phyloP scores from a whole-genome alignment of 75 land plant genomes.

The Picea sitchensis region DNA sequence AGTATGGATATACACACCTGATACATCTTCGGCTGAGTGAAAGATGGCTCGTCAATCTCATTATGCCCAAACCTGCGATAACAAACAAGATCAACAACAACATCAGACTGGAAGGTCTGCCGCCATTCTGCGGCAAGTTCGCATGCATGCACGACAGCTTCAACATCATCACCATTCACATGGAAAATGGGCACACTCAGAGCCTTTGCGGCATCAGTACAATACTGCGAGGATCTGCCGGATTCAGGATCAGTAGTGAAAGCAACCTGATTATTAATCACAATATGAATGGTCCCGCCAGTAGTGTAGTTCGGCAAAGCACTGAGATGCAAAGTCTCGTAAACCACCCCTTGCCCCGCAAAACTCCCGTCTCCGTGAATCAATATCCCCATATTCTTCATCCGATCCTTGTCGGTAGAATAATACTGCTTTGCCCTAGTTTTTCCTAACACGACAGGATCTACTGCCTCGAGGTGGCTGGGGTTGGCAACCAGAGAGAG shows the following conservation, averaged over 20 bases:
- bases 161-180: constrained; percentile 98
- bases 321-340: constrained; percentile 94
- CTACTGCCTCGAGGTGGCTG: constrained; percentile 96
- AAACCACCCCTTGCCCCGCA: constrained; percentile 98
- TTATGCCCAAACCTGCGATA: constrained; percentile 98
- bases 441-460: constrained; percentile 95
- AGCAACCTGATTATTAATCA: constrained; percentile 97
- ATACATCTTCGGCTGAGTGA: constrained; percentile 98
- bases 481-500: constrained; percentile 97
- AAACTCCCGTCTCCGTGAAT: constrained; percentile 99
- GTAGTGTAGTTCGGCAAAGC: constrained; percentile 94
- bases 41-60: constrained; percentile 96
- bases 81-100: constrained; percentile 92
- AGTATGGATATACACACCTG: constrained; percentile 35
- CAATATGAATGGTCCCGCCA: constrained; percentile 96
- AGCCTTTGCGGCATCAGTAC: constrained; percentile 98
- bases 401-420: constrained; percentile 70
- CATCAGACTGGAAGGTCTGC: constrained; percentile 87
- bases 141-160: constrained; percentile 91
- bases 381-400: constrained; percentile 74
- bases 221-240: constrained; percentile 94
- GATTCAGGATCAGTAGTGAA: constrained; percentile 93
- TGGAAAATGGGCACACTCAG: constrained; percentile 93
- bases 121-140: constrained; percentile 99
- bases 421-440: constrained; percentile 96